phyloP scores from a whole-genome alignment of 2,329 filamentous ascomycete species.

The Endoconidiophora laricicola region DNA sequence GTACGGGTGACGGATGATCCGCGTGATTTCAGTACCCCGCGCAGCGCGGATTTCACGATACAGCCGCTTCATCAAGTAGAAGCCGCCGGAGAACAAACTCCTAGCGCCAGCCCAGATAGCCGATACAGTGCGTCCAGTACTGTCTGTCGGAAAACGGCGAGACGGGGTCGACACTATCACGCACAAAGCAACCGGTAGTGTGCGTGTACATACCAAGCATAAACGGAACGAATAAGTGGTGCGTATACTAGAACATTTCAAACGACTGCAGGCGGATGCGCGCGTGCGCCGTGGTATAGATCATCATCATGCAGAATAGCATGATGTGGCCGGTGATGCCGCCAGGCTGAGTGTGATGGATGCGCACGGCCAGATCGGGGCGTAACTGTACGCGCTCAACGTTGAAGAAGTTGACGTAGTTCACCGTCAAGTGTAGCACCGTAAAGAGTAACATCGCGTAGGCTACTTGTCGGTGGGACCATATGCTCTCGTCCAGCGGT shows the following conservation, averaged over 20 bases:
- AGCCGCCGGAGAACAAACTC: constrained; percentile 73
- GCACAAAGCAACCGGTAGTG: constrained; percentile 89
- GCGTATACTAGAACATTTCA: constrained; percentile 98
- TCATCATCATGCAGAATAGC: constrained; percentile 96
- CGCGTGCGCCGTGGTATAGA: constrained; percentile 89
- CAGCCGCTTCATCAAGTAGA: constrained; percentile 77
- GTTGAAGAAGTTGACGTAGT: constrained; percentile 99
- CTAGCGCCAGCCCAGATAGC: constrained; percentile 95
- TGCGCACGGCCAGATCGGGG: constrained; percentile 64
- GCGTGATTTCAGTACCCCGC: constrained; percentile 74
- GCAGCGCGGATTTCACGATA: constrained; percentile 80
- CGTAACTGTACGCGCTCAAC: constrained; percentile 76
- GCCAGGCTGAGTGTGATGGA: constrained; percentile 78
- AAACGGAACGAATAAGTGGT: constrained; percentile 97
- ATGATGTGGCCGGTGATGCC: constrained; percentile 94
- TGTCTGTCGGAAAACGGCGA: constrained; percentile 69
- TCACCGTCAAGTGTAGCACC: constrained; percentile 55
- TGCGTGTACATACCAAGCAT: constrained; percentile 88
- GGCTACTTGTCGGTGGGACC: constrained; percentile 91
- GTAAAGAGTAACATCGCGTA: constrained; percentile 78
- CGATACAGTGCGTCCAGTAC: constrained; percentile 88
- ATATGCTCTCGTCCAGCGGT: constrained; percentile 89
- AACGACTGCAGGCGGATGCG: constrained; percentile 93
- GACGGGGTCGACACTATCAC: constrained; percentile 52
- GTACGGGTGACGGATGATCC: constrained; percentile 90